phyloP scores from a whole-genome alignment of 2,329 filamentous ascomycete genomes.

The Diaporthe longicolla region DNA sequence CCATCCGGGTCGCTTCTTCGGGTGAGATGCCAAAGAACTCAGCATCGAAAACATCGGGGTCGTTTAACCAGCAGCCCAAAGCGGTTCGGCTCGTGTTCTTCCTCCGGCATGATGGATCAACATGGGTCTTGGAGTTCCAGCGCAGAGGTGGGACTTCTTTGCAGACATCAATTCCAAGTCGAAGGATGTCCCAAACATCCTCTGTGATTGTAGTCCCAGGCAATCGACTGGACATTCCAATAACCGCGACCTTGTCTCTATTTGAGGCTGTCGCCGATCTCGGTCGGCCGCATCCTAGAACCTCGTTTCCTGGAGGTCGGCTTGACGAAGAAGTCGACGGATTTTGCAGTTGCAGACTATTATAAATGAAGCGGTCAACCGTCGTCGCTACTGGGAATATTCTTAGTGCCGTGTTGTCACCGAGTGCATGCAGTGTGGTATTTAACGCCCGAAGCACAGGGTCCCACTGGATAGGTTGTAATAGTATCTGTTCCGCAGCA shows the following conservation, averaged over 20 bases:
- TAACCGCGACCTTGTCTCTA: neutral
- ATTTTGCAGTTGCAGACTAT: neutral
- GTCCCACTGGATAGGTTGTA: slow-evolving; percentile 2
- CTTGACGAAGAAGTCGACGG: neutral
- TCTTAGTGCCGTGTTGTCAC: neutral
- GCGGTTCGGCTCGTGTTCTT: slow-evolving; percentile 76
- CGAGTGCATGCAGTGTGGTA: slow-evolving; percentile 38
- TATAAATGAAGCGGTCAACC: slow-evolving; percentile 1
- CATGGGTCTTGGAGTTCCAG: slow-evolving; percentile 43
- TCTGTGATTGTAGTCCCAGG: neutral
- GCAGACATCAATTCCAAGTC: slow-evolving; percentile 47
- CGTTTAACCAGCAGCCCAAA: slow-evolving; percentile 22
- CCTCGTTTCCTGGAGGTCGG: neutral
- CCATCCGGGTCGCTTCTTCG: slow-evolving; percentile 34
- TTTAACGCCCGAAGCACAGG: neutral
- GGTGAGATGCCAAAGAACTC: slow-evolving; percentile 40
- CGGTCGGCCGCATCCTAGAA: too few species aligned
- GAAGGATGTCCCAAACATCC: slow-evolving; percentile 20
- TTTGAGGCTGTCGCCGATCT: neutral
- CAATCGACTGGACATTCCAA: slow-evolving; percentile 14
- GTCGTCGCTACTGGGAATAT: neutral
- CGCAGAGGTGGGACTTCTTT: slow-evolving; percentile 18
- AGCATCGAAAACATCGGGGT: slow-evolving; percentile 36
- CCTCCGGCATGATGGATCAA: slow-evolving; percentile 43
- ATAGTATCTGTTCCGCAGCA: slow-evolving; percentile 12